Conservation (phyloP, 352 stramenopile genomes). For the Globisporangium abappressorium region DNA sequence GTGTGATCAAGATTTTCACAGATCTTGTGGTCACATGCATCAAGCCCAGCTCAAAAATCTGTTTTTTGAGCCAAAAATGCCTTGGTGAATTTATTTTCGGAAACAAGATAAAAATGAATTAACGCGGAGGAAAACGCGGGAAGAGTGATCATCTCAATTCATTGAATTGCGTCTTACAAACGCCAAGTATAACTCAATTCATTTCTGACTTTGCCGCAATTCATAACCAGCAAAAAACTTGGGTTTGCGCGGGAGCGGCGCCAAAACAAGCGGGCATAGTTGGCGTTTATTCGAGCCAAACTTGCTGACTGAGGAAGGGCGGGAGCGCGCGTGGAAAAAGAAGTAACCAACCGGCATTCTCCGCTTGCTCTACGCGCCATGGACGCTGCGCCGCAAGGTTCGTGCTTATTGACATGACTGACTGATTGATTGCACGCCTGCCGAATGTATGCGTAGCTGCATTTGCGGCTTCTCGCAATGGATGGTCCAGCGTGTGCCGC, state of each 20-base stretch:
- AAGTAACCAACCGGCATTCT: slow-evolving; percentile 2
- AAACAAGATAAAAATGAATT: too few species aligned
- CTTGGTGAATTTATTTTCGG: too few species aligned
- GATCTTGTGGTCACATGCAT: too few species aligned
- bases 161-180: slow-evolving; percentile 65
- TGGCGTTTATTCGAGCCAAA: background rate
- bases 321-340: background rate
- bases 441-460: background rate
- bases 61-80: background rate
- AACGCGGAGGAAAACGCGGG: background rate
- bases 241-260: background rate
- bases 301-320: background rate
- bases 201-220: slow-evolving; percentile 14
- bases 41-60: background rate
- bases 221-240: slow-evolving; percentile 10
- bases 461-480: background rate
- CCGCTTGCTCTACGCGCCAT: background rate
- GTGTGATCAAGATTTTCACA: background rate
- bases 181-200: slow-evolving; percentile 29
- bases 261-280: background rate
- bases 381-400: background rate
- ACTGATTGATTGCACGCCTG: too few species aligned
- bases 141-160: slow-evolving; percentile 27
- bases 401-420: background rate
- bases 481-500: background rate